Base-by-base conservation (phyloP, 108 stramenopile species). In the Nitzschia putrida region DNA sequence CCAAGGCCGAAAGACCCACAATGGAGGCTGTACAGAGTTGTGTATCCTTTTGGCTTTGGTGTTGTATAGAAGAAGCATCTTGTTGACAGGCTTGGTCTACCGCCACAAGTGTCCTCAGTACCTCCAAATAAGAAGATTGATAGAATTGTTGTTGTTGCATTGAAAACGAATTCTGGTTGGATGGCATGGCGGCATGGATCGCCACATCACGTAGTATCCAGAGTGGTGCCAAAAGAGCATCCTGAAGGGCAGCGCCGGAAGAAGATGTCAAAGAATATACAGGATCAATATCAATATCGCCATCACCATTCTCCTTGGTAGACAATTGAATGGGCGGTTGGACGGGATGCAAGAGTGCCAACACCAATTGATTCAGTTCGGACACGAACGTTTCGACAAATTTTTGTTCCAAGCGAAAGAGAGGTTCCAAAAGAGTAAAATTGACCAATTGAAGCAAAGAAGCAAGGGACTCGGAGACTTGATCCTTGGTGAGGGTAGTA, bases 191-290 rank as follows among this genome's bases (percentile, higher is more conserved):
- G 9, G 44, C 11, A 34, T 68, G 64, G 13, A 51, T 64, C 22
- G 71, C 74, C 8, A 67, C 69, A 63, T 81, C 80, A 57, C 80
- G 74, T 8, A 81, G 57, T 13, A 81, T 69, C 76, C 68, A 74
- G 11, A 81, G 34, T 20, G 80, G 80, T 38, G 69, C 16, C 57
- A 81, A 24, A 14, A 71, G 42, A n/a, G 59, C 67, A 24, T 57
- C 20, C 29, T 79, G 65, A 23, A 70, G 11, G 9, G 67, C 10
- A 1, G 39, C 47, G 1, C 18, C 47, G 2, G 3, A 16, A 16
- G 18, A 49, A 5, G 14, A n/a, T n/a, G n/a, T n/a, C n/a, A n/a
- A n/a, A n/a, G n/a, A n/a, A n/a, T n/a, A n/a, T n/a, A n/a, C n/a
- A n/a, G n/a, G n/a, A n/a, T n/a, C n/a, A n/a, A n/a, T n/a, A n/a